Evolutionary conservation across 345 rosid genomes (phyloP), one percentile per base, ranked within the genome.

Genomic region (Citropsis articulata): DNA sequence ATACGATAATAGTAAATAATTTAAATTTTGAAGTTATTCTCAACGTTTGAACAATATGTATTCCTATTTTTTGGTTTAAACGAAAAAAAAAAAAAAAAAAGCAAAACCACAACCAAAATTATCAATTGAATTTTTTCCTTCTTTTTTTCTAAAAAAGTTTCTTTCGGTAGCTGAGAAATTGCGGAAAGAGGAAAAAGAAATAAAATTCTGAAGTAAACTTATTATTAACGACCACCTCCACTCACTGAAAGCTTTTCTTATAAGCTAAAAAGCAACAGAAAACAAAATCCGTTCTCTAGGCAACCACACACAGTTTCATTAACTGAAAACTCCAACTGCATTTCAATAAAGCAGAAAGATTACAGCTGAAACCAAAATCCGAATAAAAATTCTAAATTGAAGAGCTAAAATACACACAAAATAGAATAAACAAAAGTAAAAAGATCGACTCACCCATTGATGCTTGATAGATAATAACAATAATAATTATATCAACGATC

Each of bases 401-500:
- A 2, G 67, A 77, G 75, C 66, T 14, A 4, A 55, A 21, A 45
- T 45, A 13, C 50, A 3, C 18, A 45, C 12, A 12, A 42, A 45
- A 45, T 45, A 45, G 13, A 45, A 45, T 13, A 18, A 56, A 27
- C 24, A 5, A 40, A 68, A 22, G 35, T 38, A 9, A 4, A 50
- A 36, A 78, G 78, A 57, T 67, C 7, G 40, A 65, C 70, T 89
- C 87, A 79, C 87, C 92, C 89, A 83, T 84, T 79, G 82, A 84
- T 59, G 66, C 22, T 38, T 9, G 19, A 60, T 14, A 64, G 45
- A 71, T 6, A 45, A 45, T 50, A 5, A 50, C 56, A 50, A 18
- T 50, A 50, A 14, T 53, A 18, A 53, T 53, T 33, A 67, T 72
- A 67, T 72, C 66, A 79, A 86, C 61, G 87, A 88, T 80, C 87